These are phyloP conservation scores for Coemansia sp. DNA, from an alignment of 192 early-diverging fungal species.

Conservation along the genomic window DNA sequence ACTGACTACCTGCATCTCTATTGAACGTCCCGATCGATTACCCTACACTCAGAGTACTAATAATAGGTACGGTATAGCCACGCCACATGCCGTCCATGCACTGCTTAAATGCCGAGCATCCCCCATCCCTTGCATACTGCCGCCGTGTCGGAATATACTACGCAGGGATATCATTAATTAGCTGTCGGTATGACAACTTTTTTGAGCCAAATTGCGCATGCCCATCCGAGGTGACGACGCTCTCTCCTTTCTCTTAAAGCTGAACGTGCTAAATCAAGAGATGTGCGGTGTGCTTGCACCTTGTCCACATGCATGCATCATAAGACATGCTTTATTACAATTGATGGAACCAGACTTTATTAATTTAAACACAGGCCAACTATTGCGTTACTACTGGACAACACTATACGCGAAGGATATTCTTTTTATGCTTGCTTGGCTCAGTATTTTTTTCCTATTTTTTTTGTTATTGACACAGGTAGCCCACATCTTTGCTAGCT, in stretches of 20 bases:
- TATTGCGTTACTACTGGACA: background rate
- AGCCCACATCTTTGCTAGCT: background rate
- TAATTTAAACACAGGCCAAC: background rate
- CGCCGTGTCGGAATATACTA: slow-evolving; percentile 1
- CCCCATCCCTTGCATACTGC: background rate
- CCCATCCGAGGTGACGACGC: background rate
- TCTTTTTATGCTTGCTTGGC: background rate
- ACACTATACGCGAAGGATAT: background rate
- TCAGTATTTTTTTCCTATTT: background rate
- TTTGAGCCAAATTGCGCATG: background rate
- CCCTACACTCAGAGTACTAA: background rate
- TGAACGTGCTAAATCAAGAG: background rate
- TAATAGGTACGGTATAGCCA: slow-evolving; percentile 1
- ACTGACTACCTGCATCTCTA: background rate
- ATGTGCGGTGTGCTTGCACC: background rate
- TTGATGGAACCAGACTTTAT: background rate
- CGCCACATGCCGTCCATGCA: slow-evolving; percentile 4
- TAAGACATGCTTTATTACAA: background rate
- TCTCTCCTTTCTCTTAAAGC: background rate
- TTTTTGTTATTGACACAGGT: background rate
- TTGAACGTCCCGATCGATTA: background rate
- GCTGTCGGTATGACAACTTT: background rate
- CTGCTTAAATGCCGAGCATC: slow-evolving; percentile 2
- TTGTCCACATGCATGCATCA: background rate
- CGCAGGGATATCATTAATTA: slow-evolving; percentile 8